These are phyloP conservation scores for Exutisphaerella laricina DNA, from an alignment of 2,329 filamentous ascomycete genomes.

Conservation along the genomic window DNA sequence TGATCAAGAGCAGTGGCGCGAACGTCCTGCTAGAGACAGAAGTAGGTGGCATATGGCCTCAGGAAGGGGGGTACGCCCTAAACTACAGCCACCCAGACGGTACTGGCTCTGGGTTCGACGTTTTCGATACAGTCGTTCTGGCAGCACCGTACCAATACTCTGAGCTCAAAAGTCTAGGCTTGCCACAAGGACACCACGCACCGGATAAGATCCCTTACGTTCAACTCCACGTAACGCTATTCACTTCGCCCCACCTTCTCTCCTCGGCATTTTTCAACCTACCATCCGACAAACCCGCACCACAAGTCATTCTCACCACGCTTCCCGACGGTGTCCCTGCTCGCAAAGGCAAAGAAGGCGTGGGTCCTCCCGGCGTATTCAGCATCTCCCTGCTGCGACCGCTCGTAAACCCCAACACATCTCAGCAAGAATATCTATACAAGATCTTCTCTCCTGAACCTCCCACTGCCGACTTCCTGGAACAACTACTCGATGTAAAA, in stretches of 20 bases:
- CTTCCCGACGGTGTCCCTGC: slow-evolving; percentile 57
- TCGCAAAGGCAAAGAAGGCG: slow-evolving; percentile 47
- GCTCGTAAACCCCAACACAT: slow-evolving; percentile 48
- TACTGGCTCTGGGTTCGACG: slow-evolving; percentile 3
- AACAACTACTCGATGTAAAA: slow-evolving; percentile 41
- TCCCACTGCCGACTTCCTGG: slow-evolving; percentile 45
- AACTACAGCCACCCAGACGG: slow-evolving; percentile 29
- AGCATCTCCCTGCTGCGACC: slow-evolving; percentile 70
- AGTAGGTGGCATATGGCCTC: slow-evolving; percentile 54
- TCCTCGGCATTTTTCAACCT: slow-evolving; percentile 68
- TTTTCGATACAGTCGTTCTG: slow-evolving; percentile 60
- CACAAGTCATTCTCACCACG: slow-evolving; percentile 77
- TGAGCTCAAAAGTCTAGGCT: slow-evolving; percentile 47
- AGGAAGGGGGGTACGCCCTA: slow-evolving; percentile 41
- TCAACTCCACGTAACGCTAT: slow-evolving; percentile 80
- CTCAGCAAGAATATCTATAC: slow-evolving; percentile 52
- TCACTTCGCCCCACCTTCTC: slow-evolving; percentile 71
- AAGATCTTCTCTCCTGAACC: slow-evolving; percentile 59
- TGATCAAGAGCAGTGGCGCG: slow-evolving; percentile 63
- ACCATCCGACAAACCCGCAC: slow-evolving; percentile 51
- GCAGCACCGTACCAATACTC: slow-evolving; percentile 80
- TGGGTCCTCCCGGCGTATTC: slow-evolving; percentile 74
- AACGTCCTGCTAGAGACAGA: slow-evolving; percentile 60
- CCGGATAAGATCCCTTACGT: slow-evolving; percentile 84
- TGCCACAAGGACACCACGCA: slow-evolving; percentile 41